These are phyloP conservation scores for Russula emetica DNA, from an alignment of 768 basidiomycete species.

Conservation along the genomic window DNA sequence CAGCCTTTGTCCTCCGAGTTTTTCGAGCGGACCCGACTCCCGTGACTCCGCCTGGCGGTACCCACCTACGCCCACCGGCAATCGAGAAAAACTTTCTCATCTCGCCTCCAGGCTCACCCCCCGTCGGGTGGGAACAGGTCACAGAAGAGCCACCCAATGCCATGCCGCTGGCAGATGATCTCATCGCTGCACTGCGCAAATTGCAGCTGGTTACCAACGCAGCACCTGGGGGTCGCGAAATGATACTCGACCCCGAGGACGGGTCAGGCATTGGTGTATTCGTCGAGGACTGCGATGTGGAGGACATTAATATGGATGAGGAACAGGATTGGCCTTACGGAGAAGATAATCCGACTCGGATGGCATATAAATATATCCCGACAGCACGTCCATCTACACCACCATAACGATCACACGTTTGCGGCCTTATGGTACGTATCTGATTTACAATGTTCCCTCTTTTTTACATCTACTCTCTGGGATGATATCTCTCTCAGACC, in stretches of 20 bases:
- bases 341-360: constrained; percentile 42
- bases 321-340: constrained; percentile 59
- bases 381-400: constrained; percentile 55
- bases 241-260: constrained; percentile 64
- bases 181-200: constrained; percentile 71
- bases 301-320: constrained; percentile 32
- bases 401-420: constrained; percentile 27
- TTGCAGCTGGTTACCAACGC: constrained; percentile 48
- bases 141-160: constrained; percentile 87
- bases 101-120: constrained; percentile 96
- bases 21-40: constrained; percentile 73
- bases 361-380: constrained; percentile 48
- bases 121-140: constrained; percentile 93
- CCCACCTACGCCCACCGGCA: constrained; percentile 63
- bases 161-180: constrained; percentile 79
- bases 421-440: constrained; percentile 27
- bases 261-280: constrained; percentile 72
- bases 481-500: constrained; percentile 72
- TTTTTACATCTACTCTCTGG: constrained; percentile 28
- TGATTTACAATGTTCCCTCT: constrained; percentile 4
- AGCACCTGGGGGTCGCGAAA: constrained; percentile 42
- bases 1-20: constrained; percentile 53
- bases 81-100: constrained; percentile 94
- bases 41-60: constrained; percentile 30
- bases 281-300: constrained; percentile 65